These are phyloP conservation scores for Lactarius vividus DNA, from an alignment of 768 basidiomycete genomes.

Conservation along the genomic window DNA sequence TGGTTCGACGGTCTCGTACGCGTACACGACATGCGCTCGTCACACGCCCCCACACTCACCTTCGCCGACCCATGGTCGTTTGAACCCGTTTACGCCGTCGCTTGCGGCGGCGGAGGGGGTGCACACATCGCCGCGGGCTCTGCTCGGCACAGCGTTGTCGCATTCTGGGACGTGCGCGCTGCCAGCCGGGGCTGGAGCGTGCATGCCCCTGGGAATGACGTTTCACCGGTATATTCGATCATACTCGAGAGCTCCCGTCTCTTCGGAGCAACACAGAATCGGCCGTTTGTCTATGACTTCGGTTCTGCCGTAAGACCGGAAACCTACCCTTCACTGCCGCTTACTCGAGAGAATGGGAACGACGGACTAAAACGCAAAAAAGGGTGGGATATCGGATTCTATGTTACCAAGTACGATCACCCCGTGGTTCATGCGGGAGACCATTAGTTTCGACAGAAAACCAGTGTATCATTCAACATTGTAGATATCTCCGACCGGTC, in stretches of 20 bases:
- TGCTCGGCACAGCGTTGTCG: constrained; percentile 72
- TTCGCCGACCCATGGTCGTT: constrained; percentile 65
- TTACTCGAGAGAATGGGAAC: constrained; percentile 31
- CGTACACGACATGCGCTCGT: constrained; percentile 69
- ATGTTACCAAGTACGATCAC: constrained; percentile 49
- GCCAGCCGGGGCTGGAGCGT: constrained; percentile 69
- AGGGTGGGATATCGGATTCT: constrained; percentile 44
- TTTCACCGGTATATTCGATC: constrained; percentile 74
- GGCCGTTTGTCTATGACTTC: constrained; percentile 80
- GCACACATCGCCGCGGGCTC: constrained; percentile 72
- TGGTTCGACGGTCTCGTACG: constrained; percentile 80
- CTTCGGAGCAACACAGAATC: constrained; percentile 73
- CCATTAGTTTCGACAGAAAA: constrained; percentile 10
- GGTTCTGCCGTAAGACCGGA: constrained; percentile 55
- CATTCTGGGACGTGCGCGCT: constrained; percentile 77
- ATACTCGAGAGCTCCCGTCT: constrained; percentile 74
- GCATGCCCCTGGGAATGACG: constrained; percentile 75
- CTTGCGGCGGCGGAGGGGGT: constrained; percentile 67
- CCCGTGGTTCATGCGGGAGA: constrained; percentile 8
- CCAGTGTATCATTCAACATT: constrained; percentile 18
- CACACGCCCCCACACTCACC: constrained; percentile 55
- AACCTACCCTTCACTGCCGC: constrained; percentile 47
- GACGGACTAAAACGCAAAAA: constrained; percentile 38
- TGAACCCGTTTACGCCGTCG: constrained; percentile 74
- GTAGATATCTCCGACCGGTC: constrained; percentile 12